phyloP scores from a whole-genome alignment of 805 yeast species.

The Saccharomycopsis vini region DNA sequence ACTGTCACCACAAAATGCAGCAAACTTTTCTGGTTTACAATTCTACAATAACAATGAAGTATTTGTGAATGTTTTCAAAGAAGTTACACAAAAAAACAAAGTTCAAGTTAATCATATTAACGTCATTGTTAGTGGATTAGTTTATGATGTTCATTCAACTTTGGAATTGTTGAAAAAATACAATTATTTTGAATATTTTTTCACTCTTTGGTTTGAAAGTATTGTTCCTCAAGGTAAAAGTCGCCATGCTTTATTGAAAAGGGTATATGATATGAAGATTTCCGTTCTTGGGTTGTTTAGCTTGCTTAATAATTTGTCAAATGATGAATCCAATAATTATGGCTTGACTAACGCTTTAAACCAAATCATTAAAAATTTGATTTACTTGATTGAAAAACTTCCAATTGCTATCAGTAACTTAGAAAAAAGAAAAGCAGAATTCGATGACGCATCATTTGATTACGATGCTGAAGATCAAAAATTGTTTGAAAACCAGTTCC shows the following conservation, averaged over 20 bases:
- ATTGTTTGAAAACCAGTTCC: conserved; percentile 26
- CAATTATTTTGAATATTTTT: conserved; percentile 39
- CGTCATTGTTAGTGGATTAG: conserved; percentile 50
- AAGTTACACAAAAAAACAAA: background rate
- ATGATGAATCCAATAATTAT: conserved; percentile 26
- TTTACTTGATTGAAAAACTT: conserved; percentile 44
- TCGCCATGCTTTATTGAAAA: conserved; percentile 28
- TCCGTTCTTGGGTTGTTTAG: conserved; percentile 60
- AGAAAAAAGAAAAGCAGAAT: conserved; percentile 55
- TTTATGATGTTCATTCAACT: conserved; percentile 49
- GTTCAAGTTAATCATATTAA: conserved; percentile 8
- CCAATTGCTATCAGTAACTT: conserved; percentile 65
- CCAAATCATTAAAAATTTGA: conserved; percentile 43
- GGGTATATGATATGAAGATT: conserved; percentile 78
- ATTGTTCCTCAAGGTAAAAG: conserved; percentile 30
- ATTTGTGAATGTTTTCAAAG: conserved; percentile 4
- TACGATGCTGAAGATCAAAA: conserved; percentile 25
- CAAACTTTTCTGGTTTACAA: background rate
- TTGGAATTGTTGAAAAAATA: conserved; percentile 39
- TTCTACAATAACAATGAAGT: conserved; percentile 1
- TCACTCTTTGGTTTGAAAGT: conserved; percentile 53
- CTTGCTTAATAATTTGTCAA: conserved; percentile 28
- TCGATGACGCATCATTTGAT: conserved; percentile 28
- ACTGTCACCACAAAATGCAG: background rate
- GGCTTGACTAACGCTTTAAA: conserved; percentile 33